A percentile compares a stretch with the other conserved stretches of the same genome.
Evolutionary conservation across 441 rosid species (phyloP).

Genomic region (Syzygium malaccense): DNA sequence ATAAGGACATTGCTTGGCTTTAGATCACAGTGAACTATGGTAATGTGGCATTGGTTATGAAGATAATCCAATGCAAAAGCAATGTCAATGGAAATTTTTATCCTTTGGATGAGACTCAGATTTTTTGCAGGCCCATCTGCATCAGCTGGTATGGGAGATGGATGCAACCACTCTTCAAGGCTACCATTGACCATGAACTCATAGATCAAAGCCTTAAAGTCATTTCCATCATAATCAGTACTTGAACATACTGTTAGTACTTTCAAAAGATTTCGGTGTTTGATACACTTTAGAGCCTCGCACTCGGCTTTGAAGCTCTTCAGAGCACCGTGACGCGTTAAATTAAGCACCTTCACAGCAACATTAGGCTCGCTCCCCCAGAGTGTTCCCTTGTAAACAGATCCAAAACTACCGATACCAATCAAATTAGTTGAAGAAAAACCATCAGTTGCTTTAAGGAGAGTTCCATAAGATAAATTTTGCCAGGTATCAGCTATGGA

Average conservation of each 20-base stretch:
- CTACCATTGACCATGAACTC: background rate
- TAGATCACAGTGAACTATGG: background rate
- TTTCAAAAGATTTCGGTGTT: background rate
- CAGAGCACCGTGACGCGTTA: background rate
- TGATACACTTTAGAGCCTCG: background rate
- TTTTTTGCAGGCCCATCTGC: background rate
- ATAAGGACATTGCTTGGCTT: background rate
- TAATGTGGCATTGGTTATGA: background rate
- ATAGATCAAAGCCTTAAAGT: background rate
- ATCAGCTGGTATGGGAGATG: background rate
- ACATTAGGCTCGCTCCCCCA: accelerated
- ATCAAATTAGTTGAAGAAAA: slow-evolving; percentile 27
- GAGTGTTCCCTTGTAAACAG: background rate
- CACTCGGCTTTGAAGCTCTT: background rate
- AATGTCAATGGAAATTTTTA: background rate
- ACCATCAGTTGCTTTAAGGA: slow-evolving; percentile 14
- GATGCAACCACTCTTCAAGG: background rate
- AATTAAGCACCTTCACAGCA: background rate
- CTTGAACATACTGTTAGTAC: background rate
- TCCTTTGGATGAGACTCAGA: background rate
- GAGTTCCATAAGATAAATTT: background rate
- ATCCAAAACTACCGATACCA: slow-evolving; percentile 21
- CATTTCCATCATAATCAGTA: background rate
- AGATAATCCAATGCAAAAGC: background rate
- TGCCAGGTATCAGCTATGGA: accelerated